Conservation (phyloP, 1,284 basidiomycete genomes). For the Cryptococcus depauperatus region DNA sequence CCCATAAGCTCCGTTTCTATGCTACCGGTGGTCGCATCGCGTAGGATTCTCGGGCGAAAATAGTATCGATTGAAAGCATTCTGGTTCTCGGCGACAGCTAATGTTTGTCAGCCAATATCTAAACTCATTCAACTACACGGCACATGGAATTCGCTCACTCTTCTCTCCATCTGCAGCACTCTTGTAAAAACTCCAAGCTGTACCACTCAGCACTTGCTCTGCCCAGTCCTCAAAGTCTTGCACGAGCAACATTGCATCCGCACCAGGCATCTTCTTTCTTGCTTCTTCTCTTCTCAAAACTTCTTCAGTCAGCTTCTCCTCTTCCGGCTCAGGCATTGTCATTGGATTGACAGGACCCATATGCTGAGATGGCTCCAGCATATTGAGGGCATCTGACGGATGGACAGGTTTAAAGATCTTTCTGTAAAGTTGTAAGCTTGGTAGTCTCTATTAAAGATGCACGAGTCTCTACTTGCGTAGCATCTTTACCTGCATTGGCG, state of each 20-base stretch:
- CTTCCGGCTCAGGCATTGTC: constrained; percentile 49
- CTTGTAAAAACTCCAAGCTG: constrained; percentile 53
- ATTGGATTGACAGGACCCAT: constrained; percentile 59
- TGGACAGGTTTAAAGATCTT: constrained; percentile 48
- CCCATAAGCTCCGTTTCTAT: constrained; percentile 38
- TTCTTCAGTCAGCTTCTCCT: constrained; percentile 57
- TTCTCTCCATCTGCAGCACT: constrained; percentile 50
- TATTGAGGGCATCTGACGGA: constrained; percentile 44
- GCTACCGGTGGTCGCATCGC: constrained; percentile 26
- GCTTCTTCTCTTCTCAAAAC: constrained; percentile 60
- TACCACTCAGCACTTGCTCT: constrained; percentile 44
- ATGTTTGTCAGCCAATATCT: constrained; percentile 1
- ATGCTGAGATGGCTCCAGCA: constrained; percentile 52
- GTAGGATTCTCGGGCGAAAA: constrained; percentile 49
- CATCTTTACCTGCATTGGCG: constrained; percentile 52
- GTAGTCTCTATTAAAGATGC: not conserved
- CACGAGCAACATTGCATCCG: constrained; percentile 61
- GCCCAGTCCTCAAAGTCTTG: constrained; percentile 57
- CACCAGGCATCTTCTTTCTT: constrained; percentile 54
- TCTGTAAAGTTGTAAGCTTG: constrained; percentile 14
- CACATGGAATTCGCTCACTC: constrained; percentile 29
- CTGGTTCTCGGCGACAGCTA: constrained; percentile 48
- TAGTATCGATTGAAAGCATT: constrained; percentile 50
- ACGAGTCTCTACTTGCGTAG: constrained; percentile 45
- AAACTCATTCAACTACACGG: too few relatives aligned